A percentile compares a stretch with the other conserved stretches of the same genome.
Conservation (phyloP, 2,329 filamentous ascomycete species). For the Trichoderma sp. region DNA sequence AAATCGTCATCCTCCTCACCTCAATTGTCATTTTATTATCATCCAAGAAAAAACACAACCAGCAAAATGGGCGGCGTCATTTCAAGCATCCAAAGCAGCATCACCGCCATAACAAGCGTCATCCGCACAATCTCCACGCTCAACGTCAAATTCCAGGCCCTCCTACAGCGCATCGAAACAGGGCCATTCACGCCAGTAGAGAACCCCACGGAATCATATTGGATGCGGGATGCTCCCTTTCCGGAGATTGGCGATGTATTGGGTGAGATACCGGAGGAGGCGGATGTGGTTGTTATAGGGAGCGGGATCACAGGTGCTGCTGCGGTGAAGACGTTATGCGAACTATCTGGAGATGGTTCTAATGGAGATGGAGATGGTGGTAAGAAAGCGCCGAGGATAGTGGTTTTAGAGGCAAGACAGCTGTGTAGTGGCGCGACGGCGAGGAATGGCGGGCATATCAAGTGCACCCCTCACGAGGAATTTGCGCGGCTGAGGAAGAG, state of each 20-base stretch:
- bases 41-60: background rate
- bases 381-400: constrained; percentile 30
- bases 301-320: constrained; percentile 54
- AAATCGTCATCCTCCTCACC: background rate
- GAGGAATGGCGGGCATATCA: constrained; percentile 55
- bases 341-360: background rate
- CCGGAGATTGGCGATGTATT: constrained; percentile 42
- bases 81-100: constrained; percentile 31
- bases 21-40: background rate
- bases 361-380: background rate
- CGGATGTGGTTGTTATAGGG: constrained; percentile 55
- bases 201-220: constrained; percentile 48
- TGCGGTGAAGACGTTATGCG: constrained; percentile 31
- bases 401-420: constrained; percentile 53
- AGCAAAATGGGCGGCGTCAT: constrained; percentile 38
- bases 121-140: constrained; percentile 32
- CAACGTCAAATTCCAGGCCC: constrained; percentile 30
- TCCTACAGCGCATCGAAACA: constrained; percentile 35
- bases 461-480: constrained; percentile 45
- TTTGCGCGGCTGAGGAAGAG: constrained; percentile 38
- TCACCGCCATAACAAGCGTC: constrained; percentile 29
- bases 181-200: constrained; percentile 44
- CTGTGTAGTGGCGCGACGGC: constrained; percentile 55
- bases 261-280: constrained; percentile 37
- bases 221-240: constrained; percentile 47